Evolutionary conservation across 371 early-diverging fungal genomes (phyloP), one percentile per base, ranked within the genome.

Genomic region (Batrachochytrium dendrobatidis): DNA sequence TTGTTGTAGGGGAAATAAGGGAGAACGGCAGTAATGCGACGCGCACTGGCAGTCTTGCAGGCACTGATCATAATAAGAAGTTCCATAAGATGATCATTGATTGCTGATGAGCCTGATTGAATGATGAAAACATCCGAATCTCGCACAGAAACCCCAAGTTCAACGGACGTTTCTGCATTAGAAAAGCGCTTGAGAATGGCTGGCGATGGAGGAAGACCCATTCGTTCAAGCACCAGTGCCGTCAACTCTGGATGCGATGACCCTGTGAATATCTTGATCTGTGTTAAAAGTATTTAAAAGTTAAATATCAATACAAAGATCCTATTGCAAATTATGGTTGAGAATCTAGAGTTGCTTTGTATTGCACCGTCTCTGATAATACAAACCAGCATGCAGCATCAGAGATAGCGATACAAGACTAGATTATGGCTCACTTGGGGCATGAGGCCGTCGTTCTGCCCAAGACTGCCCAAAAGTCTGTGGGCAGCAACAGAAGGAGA

Each of bases 1-100:
- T 93, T 94, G 34, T 88, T 89, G 80, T 98, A 98, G 20, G 98
- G 98, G 66, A 92, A 93, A 70, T 94, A 97, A 39, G 98, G 98
- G 56, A 97, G 22, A 15, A 39, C 39, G 15, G 39, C 74, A n/a
- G 77, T 77, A 68, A 96, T 86, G 57, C 92, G 80, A 63, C 85
- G 83, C n/a, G 94, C 92, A 18, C 87, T 86, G 7, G 95, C 86
- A 58, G 87, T 85, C 69, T 87, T 88, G 67, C 94, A 93, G 51
- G 95, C 94, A 63, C 90, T 89, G 65, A 96, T 87, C 91, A 96
- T 89, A 59, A 97, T 93, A 61, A 95, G 82, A 53, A 94, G 81
- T 74, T 97, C 98, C 86, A 96, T 92, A 53, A 97, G 73, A 60
- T 94, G 88, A 74, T 97, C 98, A 71, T 97, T 96, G 74, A 93